Conservation (phyloP, 192 early-diverging fungal genomes). For the Coemansia sp. region DNA sequence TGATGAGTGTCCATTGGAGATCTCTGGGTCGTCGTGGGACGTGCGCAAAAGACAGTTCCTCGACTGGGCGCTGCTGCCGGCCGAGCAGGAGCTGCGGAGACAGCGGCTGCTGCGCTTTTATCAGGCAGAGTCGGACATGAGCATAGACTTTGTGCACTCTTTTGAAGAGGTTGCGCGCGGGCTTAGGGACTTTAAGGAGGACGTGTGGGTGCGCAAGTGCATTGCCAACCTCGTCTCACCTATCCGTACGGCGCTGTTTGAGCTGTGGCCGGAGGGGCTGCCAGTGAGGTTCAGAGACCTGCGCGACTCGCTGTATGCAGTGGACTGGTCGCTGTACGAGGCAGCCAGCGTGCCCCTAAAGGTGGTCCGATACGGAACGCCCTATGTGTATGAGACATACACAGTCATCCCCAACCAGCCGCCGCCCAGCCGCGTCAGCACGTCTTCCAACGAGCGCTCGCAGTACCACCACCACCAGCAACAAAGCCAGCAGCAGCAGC, state of each 20-base stretch:
- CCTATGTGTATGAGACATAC: constrained; percentile 44
- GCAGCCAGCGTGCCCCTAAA: constrained; percentile 43
- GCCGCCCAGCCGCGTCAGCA: constrained; percentile 20
- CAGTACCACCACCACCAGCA: constrained; percentile 4
- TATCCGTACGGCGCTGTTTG: constrained; percentile 39
- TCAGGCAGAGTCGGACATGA: constrained; percentile 46
- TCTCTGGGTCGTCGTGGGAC: constrained; percentile 35
- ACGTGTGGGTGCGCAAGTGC: constrained; percentile 53
- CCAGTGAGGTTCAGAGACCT: constrained; percentile 48
- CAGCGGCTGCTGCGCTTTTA: constrained; percentile 47
- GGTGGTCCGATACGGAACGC: constrained; percentile 37
- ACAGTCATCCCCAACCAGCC: background rate
- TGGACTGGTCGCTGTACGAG: constrained; percentile 52
- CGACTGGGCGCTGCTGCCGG: constrained; percentile 51
- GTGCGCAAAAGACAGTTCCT: constrained; percentile 45
- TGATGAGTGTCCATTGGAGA: constrained; percentile 44
- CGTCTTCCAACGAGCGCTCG: constrained; percentile 21
- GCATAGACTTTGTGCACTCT: constrained; percentile 52
- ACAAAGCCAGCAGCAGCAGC: background rate
- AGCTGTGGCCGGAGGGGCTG: constrained; percentile 50
- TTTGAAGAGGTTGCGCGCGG: constrained; percentile 47
- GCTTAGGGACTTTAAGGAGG: constrained; percentile 46
- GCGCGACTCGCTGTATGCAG: constrained; percentile 52
- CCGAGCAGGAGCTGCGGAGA: constrained; percentile 49
- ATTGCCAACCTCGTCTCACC: constrained; percentile 45